A percentile compares a stretch with the other conserved stretches of the same genome.
Evolutionary conservation across 108 stramenopile species (phyloP).

Genomic region (Fragilaria crotonensis): DNA sequence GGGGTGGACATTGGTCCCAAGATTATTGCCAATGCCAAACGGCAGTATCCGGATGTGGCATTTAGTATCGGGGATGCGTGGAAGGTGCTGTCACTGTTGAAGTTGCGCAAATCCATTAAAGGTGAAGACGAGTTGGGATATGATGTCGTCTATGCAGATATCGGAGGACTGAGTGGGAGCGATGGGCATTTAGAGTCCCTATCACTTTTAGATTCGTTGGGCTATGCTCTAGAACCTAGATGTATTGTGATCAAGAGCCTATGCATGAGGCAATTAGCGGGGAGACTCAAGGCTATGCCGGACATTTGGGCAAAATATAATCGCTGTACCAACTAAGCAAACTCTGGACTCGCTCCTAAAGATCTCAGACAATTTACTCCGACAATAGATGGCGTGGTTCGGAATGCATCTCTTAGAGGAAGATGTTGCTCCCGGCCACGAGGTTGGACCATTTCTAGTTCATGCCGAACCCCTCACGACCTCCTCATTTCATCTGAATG

Average conservation of each 20-base stretch:
- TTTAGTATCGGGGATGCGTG: constrained; percentile 32
- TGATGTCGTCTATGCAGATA: constrained; percentile 35
- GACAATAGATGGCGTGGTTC: too few species aligned
- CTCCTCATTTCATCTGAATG: too few species aligned
- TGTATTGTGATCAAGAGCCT: constrained; percentile 28
- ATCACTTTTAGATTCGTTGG: constrained; percentile 16
- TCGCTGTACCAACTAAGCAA: too few species aligned
- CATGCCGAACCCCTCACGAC: too few species aligned
- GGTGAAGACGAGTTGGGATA: constrained; percentile 6
- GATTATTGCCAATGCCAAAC: constrained; percentile 18
- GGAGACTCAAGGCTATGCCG: constrained; percentile 14
- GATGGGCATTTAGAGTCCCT: constrained; percentile 29
- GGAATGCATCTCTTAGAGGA: too few species aligned
- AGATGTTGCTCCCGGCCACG: too few species aligned
- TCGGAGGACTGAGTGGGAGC: constrained; percentile 29
- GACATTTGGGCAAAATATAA: constrained; percentile 19
- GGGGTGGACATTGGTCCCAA: constrained; percentile 28
- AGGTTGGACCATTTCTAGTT: too few species aligned
- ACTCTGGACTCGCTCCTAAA: too few species aligned
- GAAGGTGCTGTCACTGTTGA: constrained; percentile 11
- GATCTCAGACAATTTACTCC: too few species aligned
- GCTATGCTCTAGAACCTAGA: constrained; percentile 22
- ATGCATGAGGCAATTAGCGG: constrained; percentile 26
- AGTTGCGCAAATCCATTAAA: not conserved
- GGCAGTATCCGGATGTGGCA: constrained; percentile 9